A percentile compares a stretch with the other conserved stretches of the same genome.
Evolutionary conservation across 2,329 filamentous ascomycete genomes (phyloP).

Genomic region (Claviceps sp.): DNA sequence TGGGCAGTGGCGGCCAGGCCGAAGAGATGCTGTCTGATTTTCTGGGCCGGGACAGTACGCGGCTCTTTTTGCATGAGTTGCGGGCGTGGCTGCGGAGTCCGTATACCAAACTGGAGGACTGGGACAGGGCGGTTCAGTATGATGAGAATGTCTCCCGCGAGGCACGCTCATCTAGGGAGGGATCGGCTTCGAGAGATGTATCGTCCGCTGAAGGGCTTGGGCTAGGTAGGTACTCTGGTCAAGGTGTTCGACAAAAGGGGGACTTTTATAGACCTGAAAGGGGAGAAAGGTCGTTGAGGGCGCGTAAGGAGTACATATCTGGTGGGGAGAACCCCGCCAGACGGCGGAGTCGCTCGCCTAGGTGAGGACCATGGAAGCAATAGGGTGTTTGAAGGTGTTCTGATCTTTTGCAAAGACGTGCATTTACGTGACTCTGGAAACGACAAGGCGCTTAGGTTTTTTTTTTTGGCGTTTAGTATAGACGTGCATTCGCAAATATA

Average conservation of each 20-base stretch:
- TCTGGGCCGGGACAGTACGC: conserved; percentile 58
- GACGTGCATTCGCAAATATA: too few species aligned
- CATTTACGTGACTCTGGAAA: background rate
- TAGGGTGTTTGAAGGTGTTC: background rate
- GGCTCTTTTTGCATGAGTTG: conserved; percentile 74
- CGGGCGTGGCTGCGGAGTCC: conserved; percentile 74
- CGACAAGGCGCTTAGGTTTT: too few species aligned
- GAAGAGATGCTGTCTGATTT: conserved; percentile 71
- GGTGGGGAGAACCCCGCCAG: background rate
- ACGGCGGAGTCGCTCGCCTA: conserved; percentile 1
- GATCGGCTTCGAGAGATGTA: background rate
- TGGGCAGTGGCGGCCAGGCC: conserved; percentile 63
- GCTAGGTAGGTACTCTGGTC: background rate
- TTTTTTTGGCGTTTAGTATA: too few species aligned
- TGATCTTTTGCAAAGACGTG: background rate
- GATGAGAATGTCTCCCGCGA: conserved; percentile 8
- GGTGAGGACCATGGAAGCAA: background rate
- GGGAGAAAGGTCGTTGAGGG: background rate
- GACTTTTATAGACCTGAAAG: conserved; percentile 16
- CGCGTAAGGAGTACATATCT: background rate
- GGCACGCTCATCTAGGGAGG: background rate
- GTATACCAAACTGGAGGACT: conserved; percentile 55
- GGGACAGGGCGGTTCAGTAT: conserved; percentile 75
- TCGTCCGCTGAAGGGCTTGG: background rate
- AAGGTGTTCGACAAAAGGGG: conserved; percentile 6